Conservation (phyloP, 176 grass and related monocot species). For the Triticum monococcum region DNA sequence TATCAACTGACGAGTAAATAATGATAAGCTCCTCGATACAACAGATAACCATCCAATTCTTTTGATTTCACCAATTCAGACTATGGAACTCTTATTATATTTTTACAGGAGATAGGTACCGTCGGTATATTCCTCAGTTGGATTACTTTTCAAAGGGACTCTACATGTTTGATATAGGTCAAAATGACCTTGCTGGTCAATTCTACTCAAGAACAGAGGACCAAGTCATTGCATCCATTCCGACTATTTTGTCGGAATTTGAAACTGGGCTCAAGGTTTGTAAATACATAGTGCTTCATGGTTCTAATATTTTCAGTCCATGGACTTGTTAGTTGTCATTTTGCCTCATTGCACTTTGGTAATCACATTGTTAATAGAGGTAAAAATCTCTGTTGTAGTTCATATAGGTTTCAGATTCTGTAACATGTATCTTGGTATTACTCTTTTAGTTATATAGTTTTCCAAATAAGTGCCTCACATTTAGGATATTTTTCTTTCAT, state of each 20-base stretch:
- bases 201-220: slow-evolving; percentile 94
- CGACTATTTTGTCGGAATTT: slow-evolving; percentile 87
- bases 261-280: slow-evolving; percentile 90
- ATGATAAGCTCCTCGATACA: neutral
- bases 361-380: neutral
- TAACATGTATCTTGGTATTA: neutral
- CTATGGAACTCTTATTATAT: slow-evolving; percentile 15
- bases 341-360: neutral
- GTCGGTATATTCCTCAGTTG: slow-evolving; percentile 62
- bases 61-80: slow-evolving; percentile 7
- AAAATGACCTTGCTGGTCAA: slow-evolving; percentile 92
- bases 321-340: neutral
- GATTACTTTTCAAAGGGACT: slow-evolving; percentile 79
- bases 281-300: slow-evolving; percentile 5
- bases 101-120: slow-evolving; percentile 63
- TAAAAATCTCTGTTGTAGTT: neutral
- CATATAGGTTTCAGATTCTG: neutral
- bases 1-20: neutral
- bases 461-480: neutral
- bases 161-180: slow-evolving; percentile 99
- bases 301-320: neutral
- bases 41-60: slow-evolving; percentile 5
- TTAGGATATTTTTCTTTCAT: slow-evolving; percentile 6
- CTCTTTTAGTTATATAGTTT: neutral
- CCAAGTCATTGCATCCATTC: slow-evolving; percentile 82